Base-by-base conservation (phyloP, 2,329 filamentous ascomycete genomes). In the Aureobasidium sp. region DNA sequence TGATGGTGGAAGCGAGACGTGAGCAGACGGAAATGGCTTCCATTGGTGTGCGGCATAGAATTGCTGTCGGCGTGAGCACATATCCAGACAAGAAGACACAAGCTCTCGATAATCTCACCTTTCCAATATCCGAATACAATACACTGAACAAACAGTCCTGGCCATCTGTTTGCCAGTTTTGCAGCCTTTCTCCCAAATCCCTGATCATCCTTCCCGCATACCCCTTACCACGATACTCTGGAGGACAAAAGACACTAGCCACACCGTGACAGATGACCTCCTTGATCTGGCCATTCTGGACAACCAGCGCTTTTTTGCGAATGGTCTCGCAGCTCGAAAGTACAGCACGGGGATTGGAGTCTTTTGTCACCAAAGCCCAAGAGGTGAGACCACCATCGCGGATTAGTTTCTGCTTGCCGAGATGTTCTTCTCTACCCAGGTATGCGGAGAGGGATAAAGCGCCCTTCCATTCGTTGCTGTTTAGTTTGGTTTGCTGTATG, bases 121-220 rank as follows among this genome's bases (percentile, higher is more conserved):
- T 88, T 21, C 92, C 90, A 67, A 95, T 91, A 69, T 95, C 90
- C 9, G 90, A 95, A 73, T 86, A 96, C 9, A 96, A 78, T 8
- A 95, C 82, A 0, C 89, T 92, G 72, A 93, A 94, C 15, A 83
- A 73, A 64, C 71, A 79, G 69, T 69, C 71, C 21, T 70, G 73
- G 23, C 73, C 69, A 31, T 77, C 77, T 61, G 74, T 71, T 64
- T 83, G 78, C 78, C 80, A 84, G 2, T 69, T 76, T 64, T 79
- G 76, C 47, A 86, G 69, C 63, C 72, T 75, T 57, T 76, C 72
- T 15, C 81, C 84, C 54, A 95, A 70, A 64, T 92, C 84, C 43
- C 73, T 72, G 71, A 92, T 81, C 86, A 94, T 92, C 60, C 86
- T 80, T 60, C 81, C 82, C 0, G 89, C 90, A 73, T 96, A 96